Evolutionary conservation across 1,284 basidiomycete genomes (phyloP).

Genomic region (Polyporus tsugae): DNA sequence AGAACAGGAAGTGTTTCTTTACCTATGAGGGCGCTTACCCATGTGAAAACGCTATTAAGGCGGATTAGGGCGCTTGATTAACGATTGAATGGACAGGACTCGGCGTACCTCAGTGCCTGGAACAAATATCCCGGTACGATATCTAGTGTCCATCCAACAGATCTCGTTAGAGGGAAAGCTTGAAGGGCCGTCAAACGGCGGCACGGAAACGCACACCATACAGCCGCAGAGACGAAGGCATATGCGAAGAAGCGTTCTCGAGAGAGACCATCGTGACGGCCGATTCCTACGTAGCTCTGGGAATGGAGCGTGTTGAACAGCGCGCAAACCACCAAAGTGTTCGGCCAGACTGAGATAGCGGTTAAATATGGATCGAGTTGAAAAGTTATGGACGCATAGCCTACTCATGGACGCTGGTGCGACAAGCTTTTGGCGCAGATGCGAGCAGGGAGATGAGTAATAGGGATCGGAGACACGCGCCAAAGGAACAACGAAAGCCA

Average conservation of each 20-base stretch:
- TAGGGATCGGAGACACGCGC: slow-evolving; percentile 6
- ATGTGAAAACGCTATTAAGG: slow-evolving; percentile 57
- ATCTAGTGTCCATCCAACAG: slow-evolving; percentile 43
- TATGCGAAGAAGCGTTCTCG: slow-evolving; percentile 83
- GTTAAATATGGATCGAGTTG: neutral
- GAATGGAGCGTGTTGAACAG: slow-evolving; percentile 83
- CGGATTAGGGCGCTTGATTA: slow-evolving; percentile 1
- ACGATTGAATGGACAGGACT: neutral
- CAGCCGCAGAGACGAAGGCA: slow-evolving; percentile 61
- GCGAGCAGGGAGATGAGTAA: slow-evolving; percentile 18
- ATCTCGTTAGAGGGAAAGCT: neutral
- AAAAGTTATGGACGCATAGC: slow-evolving; percentile 11
- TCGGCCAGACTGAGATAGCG: slow-evolving; percentile 73
- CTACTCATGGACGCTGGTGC: slow-evolving; percentile 88
- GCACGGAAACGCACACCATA: slow-evolving; percentile 59
- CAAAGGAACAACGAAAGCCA: slow-evolving; percentile 11
- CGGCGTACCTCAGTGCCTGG: slow-evolving; percentile 39
- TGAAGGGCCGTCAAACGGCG: neutral
- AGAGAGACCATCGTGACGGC: slow-evolving; percentile 70
- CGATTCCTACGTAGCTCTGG: slow-evolving; percentile 68
- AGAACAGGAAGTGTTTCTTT: neutral
- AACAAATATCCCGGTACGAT: slow-evolving; percentile 77
- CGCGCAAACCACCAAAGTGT: slow-evolving; percentile 83
- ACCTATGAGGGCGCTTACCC: slow-evolving; percentile 47
- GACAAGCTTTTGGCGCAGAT: slow-evolving; percentile 57